Percentiles rank a stretch among this genome's conserved stretches.
Conservation (phyloP, 1,284 basidiomycete genomes). For the Microbotryomycetes sp. region DNA sequence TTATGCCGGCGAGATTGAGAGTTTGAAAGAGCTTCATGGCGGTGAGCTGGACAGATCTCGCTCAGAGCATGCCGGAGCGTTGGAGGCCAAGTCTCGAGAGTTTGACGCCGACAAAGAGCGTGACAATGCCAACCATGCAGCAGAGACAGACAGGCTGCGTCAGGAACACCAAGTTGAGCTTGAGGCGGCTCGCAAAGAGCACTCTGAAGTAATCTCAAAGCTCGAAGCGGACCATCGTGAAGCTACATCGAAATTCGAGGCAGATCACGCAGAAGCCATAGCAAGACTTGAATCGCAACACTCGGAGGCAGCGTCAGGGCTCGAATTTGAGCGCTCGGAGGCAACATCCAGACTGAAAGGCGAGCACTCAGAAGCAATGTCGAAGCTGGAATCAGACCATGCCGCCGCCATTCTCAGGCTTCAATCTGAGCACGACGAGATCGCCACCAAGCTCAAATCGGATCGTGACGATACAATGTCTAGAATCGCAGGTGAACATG, state of each 20-base stretch:
- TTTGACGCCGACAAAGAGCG: neutral
- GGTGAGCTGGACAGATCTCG: neutral
- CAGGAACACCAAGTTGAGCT: too few species aligned
- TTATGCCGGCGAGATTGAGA: neutral
- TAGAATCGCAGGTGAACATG: too few species aligned
- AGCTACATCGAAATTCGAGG: neutral
- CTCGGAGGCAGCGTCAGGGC: neutral
- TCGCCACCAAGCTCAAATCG: too few species aligned
- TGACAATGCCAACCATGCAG: neutral
- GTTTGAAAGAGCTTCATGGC: too few species aligned
- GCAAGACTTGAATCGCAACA: neutral
- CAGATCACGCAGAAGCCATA: neutral
- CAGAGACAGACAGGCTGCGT: neutral
- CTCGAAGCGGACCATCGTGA: neutral
- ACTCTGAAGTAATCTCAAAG: too few species aligned
- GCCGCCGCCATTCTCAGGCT: too few species aligned
- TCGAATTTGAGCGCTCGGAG: slow-evolving; percentile 1
- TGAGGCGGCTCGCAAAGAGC: too few species aligned
- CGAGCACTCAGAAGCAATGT: too few species aligned
- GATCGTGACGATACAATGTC: too few species aligned
- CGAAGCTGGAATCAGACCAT: too few species aligned
- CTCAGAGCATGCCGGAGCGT: neutral
- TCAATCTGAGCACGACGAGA: too few species aligned
- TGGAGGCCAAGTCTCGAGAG: neutral
- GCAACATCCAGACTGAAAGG: too few species aligned